phyloP scores from a whole-genome alignment of 306 rosid species.

The Urtica urens region DNA sequence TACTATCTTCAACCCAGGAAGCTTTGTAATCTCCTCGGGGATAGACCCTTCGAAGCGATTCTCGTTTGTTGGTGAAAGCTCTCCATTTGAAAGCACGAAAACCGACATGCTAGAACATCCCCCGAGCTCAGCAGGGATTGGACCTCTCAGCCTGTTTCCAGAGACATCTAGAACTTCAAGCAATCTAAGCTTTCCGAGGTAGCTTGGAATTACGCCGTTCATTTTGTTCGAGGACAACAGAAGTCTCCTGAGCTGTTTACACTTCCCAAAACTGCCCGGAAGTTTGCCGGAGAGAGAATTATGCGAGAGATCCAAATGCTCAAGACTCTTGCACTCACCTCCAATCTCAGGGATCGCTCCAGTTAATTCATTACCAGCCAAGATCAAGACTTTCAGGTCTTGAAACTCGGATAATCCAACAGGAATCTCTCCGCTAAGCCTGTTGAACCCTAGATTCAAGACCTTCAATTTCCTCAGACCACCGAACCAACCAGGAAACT shows the following conservation, averaged over 20 bases:
- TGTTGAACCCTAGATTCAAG: conserved; percentile 25
- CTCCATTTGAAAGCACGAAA: conserved; percentile 19
- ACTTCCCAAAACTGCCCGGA: conserved; percentile 25
- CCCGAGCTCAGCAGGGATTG: conserved; percentile 22
- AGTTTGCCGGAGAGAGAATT: conserved; percentile 22
- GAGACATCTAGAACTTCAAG: conserved; percentile 31
- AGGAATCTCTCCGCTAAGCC: conserved; percentile 23
- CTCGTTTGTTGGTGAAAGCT: conserved; percentile 7
- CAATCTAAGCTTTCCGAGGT: conserved; percentile 19
- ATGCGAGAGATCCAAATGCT: conserved; percentile 25
- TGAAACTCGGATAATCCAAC: conserved; percentile 11
- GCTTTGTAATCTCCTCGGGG: conserved; percentile 17
- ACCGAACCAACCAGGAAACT: conserved; percentile 10
- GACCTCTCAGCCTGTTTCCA: conserved; percentile 24
- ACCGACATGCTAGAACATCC: conserved; percentile 18
- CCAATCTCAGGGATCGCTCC: conserved; percentile 21
- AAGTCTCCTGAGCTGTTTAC: conserved; percentile 14
- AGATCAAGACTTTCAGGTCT: conserved; percentile 17
- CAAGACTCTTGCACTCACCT: conserved; percentile 12
- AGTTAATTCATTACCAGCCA: conserved; percentile 19
- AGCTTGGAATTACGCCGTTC: conserved; percentile 17
- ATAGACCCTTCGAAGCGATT: conserved; percentile 25
- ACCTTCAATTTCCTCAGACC: conserved; percentile 25
- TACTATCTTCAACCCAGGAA: conserved; percentile 9
- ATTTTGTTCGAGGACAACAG: conserved; percentile 21